phyloP scores from a whole-genome alignment of 2,329 filamentous ascomycete genomes.

The Hypoxylon sp. region DNA sequence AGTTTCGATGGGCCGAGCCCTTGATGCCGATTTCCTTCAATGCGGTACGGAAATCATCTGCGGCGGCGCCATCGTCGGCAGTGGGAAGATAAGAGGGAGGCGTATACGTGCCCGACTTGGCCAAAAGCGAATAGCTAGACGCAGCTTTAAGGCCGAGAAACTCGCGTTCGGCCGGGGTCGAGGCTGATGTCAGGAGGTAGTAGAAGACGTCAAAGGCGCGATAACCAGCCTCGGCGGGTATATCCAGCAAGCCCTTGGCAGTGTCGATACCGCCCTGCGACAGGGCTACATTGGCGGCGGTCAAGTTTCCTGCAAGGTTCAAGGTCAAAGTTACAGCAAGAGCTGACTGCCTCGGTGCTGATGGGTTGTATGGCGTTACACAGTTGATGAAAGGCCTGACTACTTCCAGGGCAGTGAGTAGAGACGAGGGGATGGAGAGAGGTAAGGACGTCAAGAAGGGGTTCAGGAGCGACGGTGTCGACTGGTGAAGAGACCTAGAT shows the following conservation, averaged over 20 bases:
- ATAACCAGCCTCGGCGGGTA: conserved; percentile 81
- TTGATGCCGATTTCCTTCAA: conserved; percentile 95
- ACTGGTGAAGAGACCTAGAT: conserved; percentile 82
- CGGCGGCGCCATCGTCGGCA: conserved; percentile 89
- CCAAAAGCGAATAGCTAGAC: conserved; percentile 79
- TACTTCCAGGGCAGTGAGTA: conserved; percentile 81
- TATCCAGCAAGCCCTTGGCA: conserved; percentile 76
- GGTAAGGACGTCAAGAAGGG: conserved; percentile 86
- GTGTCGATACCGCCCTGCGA: conserved; percentile 91
- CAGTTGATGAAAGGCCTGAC: conserved; percentile 87
- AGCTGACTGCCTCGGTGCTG: conserved; percentile 79
- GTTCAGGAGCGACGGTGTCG: conserved; percentile 81
- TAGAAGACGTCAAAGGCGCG: conserved; percentile 98
- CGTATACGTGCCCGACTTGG: conserved; percentile 83
- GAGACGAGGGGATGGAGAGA: conserved; percentile 74
- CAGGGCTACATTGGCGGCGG: conserved; percentile 76
- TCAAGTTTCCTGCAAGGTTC: conserved; percentile 80
- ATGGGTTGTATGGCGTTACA: conserved; percentile 89
- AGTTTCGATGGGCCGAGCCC: conserved; percentile 78
- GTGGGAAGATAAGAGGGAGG: conserved; percentile 90
- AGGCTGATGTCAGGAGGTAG: conserved; percentile 91
- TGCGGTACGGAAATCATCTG: conserved; percentile 88
- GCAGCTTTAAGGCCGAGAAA: conserved; percentile 82
- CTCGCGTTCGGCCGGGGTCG: conserved; percentile 86
- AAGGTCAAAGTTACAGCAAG: conserved; percentile 84